These are phyloP conservation scores for Clarireedia paspali DNA, from an alignment of 2,329 filamentous ascomycete species.

Conservation along the genomic window DNA sequence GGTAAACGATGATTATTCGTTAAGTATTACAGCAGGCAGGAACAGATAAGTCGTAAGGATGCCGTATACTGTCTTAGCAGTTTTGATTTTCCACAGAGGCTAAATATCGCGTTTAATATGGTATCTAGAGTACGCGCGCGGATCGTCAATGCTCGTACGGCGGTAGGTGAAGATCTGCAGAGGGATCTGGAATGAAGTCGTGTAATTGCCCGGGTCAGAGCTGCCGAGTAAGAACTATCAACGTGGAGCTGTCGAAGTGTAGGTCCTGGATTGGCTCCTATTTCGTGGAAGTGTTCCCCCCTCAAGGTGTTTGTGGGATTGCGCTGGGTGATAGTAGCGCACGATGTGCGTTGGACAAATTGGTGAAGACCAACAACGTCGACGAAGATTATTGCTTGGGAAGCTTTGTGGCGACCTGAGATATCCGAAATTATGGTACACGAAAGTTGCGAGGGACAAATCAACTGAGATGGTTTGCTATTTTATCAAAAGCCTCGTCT, in stretches of 20 bases:
- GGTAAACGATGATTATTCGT: no score
- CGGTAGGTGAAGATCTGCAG: not conserved
- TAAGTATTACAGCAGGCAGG: no score
- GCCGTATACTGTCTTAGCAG: not conserved
- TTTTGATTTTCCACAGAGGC: not conserved
- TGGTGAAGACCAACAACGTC: not conserved
- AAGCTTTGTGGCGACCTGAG: not conserved
- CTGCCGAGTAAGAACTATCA: slow-evolving; percentile 1
- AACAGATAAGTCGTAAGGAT: no score
- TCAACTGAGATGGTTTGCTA: not conserved
- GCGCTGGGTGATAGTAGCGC: slow-evolving; percentile 3
- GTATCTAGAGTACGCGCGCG: not conserved
- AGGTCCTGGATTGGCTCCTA: not conserved
- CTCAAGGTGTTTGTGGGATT: slow-evolving; percentile 5
- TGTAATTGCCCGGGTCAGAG: not conserved
- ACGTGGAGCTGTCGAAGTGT: not conserved
- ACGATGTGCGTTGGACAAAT: slow-evolving; percentile 1
- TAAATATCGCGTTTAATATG: not conserved
- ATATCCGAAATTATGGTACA: not conserved
- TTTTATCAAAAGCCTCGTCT: slow-evolving; percentile 8
- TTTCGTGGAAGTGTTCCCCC: not conserved
- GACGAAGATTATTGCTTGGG: not conserved
- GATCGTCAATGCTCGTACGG: not conserved
- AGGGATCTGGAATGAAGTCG: not conserved
- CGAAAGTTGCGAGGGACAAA: not conserved